Evolutionary conservation across 805 yeast species (phyloP).

Genomic region (Kluyveromyces wickerhamii): DNA sequence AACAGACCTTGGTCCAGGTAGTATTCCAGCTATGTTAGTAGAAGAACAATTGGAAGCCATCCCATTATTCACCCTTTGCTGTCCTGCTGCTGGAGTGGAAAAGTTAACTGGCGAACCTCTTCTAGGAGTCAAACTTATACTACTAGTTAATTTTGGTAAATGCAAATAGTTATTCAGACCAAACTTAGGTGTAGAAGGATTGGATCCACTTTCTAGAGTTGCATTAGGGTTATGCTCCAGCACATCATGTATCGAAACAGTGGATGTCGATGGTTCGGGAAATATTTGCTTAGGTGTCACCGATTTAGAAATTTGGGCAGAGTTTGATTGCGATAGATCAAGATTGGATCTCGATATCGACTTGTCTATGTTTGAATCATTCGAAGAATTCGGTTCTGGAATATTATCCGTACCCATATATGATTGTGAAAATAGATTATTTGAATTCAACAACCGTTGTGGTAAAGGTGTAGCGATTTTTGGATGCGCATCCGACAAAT

Average conservation of each 20-base stretch:
- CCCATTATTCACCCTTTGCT: too few species aligned
- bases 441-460: conserved; percentile 9
- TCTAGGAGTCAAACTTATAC: conserved; percentile 41
- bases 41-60: conserved; percentile 1
- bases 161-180: conserved; percentile 11
- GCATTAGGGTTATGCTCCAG: too few species aligned
- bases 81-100: conserved; percentile 44
- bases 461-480: conserved; percentile 22
- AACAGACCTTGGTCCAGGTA: conserved; percentile 19
- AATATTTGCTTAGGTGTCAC: conserved; percentile 42
- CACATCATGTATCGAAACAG: too few species aligned
- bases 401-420: conserved; percentile 35
- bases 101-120: conserved; percentile 39
- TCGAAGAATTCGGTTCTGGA: conserved; percentile 25
- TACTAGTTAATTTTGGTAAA: conserved; percentile 20
- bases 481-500: background rate
- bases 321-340: conserved; percentile 9
- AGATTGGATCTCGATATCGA: conserved; percentile 1
- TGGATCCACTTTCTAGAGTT: conserved; percentile 2
- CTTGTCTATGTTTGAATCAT: conserved; percentile 2
- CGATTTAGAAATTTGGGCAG: conserved; percentile 26
- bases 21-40: background rate
- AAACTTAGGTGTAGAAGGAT: conserved; percentile 11
- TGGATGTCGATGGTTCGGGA: too few species aligned
- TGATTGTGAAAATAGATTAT: conserved; percentile 33